Base-by-base conservation (phyloP, 176 grass and related monocot species). In the Aegilops speltoides region DNA sequence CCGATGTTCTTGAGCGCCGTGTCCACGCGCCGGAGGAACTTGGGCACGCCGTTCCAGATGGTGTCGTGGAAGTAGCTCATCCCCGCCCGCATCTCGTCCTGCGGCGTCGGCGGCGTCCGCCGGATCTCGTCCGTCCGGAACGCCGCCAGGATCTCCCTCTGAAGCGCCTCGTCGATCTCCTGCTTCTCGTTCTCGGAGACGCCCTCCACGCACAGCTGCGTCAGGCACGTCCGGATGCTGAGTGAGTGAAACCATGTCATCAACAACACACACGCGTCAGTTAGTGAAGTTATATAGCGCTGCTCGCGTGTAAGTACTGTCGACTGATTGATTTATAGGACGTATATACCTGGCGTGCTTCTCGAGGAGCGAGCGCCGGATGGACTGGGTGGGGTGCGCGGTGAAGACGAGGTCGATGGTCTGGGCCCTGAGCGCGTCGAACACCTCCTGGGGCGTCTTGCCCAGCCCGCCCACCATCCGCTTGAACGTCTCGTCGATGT, bases 11-110 rank as follows among this genome's bases (percentile, higher is more conserved):
- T 91, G 80, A 96, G 84, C 36, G 91, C 94, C 14, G 91, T 93
- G 85, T 96, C 94, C 5, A 96, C 79, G 52, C 94, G 91, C 0
- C 94, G 91, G 46, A 96, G 90, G 69, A 96, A 96, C 83, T 90
- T 93, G 19, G 94, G 94, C 43, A 96, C 94, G 50, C 94, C 94
- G 62, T 91, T 96, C 94, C 94, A 96, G 76, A 96, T 93, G 50
- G 94, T 96, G 41, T 93, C 89, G 31, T 96, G 89, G 85, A 96
- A 93, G 73, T 96, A 96, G 79, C 94, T 96, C 94, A 96, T 96
- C 85, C 94, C 94, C 19, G 87, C 89, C 34, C 94, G 91, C 94
- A 97, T 93, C 84, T 97, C 94, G 89, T 97, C 94, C 68, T 97
- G 94, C 79, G 91, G 94, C 29, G 87, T 84, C 34, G 94, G 91